Conservation (phyloP, 768 basidiomycete genomes). For the Leccinum uliginosum region DNA sequence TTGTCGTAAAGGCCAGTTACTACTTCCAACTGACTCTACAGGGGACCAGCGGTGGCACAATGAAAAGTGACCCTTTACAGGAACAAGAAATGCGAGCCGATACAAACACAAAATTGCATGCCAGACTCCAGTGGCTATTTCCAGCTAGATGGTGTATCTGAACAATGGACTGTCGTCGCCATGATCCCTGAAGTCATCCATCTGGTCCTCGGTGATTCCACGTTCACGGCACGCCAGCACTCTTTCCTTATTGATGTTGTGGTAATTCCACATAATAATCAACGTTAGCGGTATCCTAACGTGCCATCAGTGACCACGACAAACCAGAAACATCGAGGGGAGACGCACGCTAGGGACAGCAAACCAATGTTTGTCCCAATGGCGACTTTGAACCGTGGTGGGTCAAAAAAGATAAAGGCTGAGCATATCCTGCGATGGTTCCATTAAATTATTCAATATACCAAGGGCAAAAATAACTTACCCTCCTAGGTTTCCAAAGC, state of each 20-base stretch:
- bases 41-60: neutral
- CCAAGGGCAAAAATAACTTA: conserved; percentile 22
- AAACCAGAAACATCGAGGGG: conserved; percentile 3
- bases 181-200: conserved; percentile 38
- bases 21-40: too few relatives aligned
- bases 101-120: neutral
- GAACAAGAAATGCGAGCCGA: neutral
- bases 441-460: neutral
- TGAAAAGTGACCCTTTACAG: neutral
- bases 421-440: conserved; percentile 32
- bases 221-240: conserved; percentile 38
- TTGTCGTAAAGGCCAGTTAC: too few relatives aligned
- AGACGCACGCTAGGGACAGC: conserved; percentile 21
- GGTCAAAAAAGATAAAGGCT: conserved; percentile 38
- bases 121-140: neutral
- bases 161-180: conserved; percentile 56
- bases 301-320: conserved; percentile 25
- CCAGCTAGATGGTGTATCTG: conserved; percentile 31
- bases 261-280: conserved; percentile 43
- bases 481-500: conserved; percentile 55
- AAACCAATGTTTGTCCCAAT: conserved; percentile 27
- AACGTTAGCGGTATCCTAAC: conserved; percentile 35
- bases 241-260: conserved; percentile 45
- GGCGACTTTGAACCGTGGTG: conserved; percentile 34
- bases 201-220: conserved; percentile 37